Evolutionary conservation across 805 yeast species (phyloP).

Genomic region (Lachancea fermentati): DNA sequence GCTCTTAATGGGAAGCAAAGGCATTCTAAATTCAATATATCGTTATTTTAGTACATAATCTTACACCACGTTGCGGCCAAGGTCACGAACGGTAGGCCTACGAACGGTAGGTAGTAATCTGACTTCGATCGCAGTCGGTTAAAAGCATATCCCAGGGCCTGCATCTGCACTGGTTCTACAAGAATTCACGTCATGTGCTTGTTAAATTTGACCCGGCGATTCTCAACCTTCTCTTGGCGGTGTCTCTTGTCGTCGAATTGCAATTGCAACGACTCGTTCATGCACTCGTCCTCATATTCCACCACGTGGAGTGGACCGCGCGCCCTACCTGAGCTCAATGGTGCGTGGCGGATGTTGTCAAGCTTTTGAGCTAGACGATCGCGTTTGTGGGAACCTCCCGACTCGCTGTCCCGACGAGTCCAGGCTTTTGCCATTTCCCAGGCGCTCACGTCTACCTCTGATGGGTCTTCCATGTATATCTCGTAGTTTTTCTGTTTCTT

Average conservation of each 20-base stretch:
- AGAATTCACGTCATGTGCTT: constrained; percentile 1
- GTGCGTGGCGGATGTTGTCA: constrained; percentile 5
- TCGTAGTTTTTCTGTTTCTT: neutral
- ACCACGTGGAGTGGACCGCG: constrained; percentile 1
- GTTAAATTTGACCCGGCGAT: constrained; percentile 12
- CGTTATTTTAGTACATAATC: neutral
- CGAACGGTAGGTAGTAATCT: no score
- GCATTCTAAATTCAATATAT: neutral
- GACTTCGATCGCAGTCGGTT: no score
- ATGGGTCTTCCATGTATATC: constrained; percentile 10
- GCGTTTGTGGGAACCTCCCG: neutral
- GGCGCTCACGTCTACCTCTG: constrained; percentile 19
- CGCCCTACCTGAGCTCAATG: neutral
- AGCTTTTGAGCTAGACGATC: constrained; percentile 8
- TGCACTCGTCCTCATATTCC: constrained; percentile 5
- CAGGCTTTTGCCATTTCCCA: constrained; percentile 21
- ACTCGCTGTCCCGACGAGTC: constrained; percentile 1
- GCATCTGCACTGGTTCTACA: no score
- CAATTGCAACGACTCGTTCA: constrained; percentile 15
- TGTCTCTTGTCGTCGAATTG: constrained; percentile 22
- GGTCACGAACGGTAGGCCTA: no score
- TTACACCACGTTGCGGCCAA: neutral
- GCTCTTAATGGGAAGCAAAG: neutral
- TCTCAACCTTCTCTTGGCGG: constrained; percentile 19
- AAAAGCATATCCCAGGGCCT: no score